These are phyloP conservation scores for Fusarium sambucinum DNA, from an alignment of 2,329 filamentous ascomycete genomes.

Conservation along the genomic window DNA sequence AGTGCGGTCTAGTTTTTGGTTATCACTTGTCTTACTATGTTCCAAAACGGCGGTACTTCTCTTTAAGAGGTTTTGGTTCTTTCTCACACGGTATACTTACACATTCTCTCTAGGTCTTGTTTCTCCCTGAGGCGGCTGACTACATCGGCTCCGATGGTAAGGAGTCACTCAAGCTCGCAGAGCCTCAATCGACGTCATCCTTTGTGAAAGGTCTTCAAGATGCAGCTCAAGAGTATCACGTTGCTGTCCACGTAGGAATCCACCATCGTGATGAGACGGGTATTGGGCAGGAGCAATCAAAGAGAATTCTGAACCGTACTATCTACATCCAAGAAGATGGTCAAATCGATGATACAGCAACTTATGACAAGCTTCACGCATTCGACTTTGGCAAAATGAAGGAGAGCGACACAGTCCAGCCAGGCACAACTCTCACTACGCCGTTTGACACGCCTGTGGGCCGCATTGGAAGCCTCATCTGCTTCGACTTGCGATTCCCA, in stretches of 20 bases:
- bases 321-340: constrained; percentile 64
- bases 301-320: constrained; percentile 63
- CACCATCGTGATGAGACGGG: constrained; percentile 72
- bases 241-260: constrained; percentile 88
- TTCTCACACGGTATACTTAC: constrained; percentile 45
- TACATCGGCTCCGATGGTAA: constrained; percentile 80
- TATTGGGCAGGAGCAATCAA: constrained; percentile 38
- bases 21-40: constrained; percentile 7
- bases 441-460: constrained; percentile 82
- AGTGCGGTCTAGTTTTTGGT: constrained; percentile 8
- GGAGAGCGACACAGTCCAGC: constrained; percentile 72
- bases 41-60: constrained; percentile 33
- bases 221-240: constrained; percentile 70
- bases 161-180: constrained; percentile 78
- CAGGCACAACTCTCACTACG: constrained; percentile 70
- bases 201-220: constrained; percentile 82
- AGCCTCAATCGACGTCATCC: constrained; percentile 71
- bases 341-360: constrained; percentile 54
- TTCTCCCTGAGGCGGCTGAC: constrained; percentile 92
- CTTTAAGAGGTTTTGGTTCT: constrained; percentile 4
- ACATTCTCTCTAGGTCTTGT: constrained; percentile 70
- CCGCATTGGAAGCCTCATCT: constrained; percentile 82
- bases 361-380: constrained; percentile 90
- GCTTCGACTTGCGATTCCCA: constrained; percentile 90
- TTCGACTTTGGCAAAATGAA: constrained; percentile 75